phyloP scores from a whole-genome alignment of 257 asterid genomes.

The Forsythia suspensa region DNA sequence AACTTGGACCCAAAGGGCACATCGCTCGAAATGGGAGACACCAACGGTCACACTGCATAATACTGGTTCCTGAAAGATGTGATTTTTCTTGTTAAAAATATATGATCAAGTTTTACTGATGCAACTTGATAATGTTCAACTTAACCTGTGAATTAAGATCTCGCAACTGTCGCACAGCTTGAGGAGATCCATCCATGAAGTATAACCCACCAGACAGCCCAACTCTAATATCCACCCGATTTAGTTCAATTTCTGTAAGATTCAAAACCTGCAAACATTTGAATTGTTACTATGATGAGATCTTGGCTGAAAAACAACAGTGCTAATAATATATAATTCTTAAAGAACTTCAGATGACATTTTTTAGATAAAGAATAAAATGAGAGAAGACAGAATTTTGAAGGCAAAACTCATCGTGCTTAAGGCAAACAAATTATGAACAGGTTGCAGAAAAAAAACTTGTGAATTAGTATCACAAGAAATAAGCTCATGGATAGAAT shows the following conservation, averaged over 20 bases:
- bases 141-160: constrained; percentile 77
- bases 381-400: background rate
- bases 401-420: background rate
- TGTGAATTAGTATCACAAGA: background rate
- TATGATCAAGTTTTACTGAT: constrained; percentile 9
- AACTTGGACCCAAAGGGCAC: constrained; percentile 90
- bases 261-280: constrained; percentile 64
- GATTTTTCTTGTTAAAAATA: background rate
- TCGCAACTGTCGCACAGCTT: constrained; percentile 82
- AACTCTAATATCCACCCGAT: constrained; percentile 80
- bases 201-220: constrained; percentile 90
- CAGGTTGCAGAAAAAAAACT: background rate
- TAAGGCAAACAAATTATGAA: background rate
- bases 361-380: background rate
- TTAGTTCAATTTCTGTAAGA: constrained; percentile 85
- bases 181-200: constrained; percentile 96
- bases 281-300: constrained; percentile 13
- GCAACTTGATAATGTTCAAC: constrained; percentile 16
- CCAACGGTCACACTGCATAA: constrained; percentile 84
- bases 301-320: background rate
- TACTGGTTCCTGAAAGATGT: constrained; percentile 67
- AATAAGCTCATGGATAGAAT: background rate
- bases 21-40: constrained; percentile 80
- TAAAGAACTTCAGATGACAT: background rate
- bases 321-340: constrained; percentile 6